These are phyloP conservation scores for Cajanus cajan DNA, from an alignment of 306 rosid species.

Conservation along the genomic window DNA sequence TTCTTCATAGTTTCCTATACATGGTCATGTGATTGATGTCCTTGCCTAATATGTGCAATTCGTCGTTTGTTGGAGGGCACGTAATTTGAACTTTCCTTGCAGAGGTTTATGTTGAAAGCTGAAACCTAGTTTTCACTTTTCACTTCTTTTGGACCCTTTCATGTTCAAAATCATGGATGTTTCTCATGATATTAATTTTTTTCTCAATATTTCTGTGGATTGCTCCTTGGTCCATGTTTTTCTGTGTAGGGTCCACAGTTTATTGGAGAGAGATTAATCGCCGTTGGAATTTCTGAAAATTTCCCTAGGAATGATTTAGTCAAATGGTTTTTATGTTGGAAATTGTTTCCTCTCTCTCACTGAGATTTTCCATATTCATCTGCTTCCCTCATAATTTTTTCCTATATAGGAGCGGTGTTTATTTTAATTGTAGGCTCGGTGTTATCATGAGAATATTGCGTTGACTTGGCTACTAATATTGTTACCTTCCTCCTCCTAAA, in stretches of 20 bases:
- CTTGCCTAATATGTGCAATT: background rate
- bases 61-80: background rate
- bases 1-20: background rate
- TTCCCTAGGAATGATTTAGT: background rate
- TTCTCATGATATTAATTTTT: background rate
- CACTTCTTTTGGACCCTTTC: background rate
- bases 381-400: conserved; percentile 9
- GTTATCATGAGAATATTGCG: background rate
- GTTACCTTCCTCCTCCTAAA: conserved; percentile 8
- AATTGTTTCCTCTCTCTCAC: background rate
- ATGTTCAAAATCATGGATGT: background rate
- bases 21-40: background rate
- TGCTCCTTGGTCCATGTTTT: background rate
- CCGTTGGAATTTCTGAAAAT: background rate
- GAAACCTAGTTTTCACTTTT: background rate
- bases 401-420: background rate
- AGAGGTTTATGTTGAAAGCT: conserved; percentile 19
- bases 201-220: background rate
- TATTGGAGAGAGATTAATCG: background rate
- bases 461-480: background rate
- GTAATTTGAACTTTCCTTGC: background rate
- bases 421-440: background rate
- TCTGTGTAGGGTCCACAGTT: background rate
- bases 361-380: background rate
- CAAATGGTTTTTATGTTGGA: background rate